Evolutionary conservation across 371 early-diverging fungal genomes (phyloP), one percentile per base, ranked within the genome.

Genomic region (Circinella minor): DNA sequence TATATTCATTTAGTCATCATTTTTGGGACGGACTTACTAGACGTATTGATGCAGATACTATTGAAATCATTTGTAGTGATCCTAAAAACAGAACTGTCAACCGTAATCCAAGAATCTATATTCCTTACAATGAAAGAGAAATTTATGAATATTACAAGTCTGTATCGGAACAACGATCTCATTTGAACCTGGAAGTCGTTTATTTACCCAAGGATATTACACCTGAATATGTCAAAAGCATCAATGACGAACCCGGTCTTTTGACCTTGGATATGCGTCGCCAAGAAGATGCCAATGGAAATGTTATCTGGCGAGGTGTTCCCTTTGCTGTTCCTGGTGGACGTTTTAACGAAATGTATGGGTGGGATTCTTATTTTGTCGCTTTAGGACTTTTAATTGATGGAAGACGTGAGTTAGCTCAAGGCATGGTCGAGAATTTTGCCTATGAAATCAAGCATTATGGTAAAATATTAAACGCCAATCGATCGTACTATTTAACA

Each of bases 291-390:
- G 57, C 88, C 94, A 9, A 81, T 15, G 54, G 54, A n/a, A 54
- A 54, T 18, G 4, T 55, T 49, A 64, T 67, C n/a, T 85, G 83
- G 46, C 77, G 83, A 51, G 91, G 90, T 0, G 91, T 93, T 17
- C 96, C 96, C 1, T 99, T 98, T 77, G 95, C 96, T 8, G 98
- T 99, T 0, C 99, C 98, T 1, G 99, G 99, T 46, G 99, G 99
- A 5, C 87, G 99, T 0, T 99, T 98, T 83, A 99, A 98, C 77
- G 99, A 99, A 82, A 96, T 96, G 94, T 99, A 99, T 76, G 98
- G 98, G 1, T 98, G 98, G 99, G 98, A 99, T 75, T 92, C 93
- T 36, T 98, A 97, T 75, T 99, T 99, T 83, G 95, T 95, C 69
- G 86, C 94, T 0, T 79, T 98, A 14, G 99, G 98, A 8, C 79